Percentiles rank a stretch among this genome's conserved stretches.
Evolutionary conservation across 169 alveolate genomes (phyloP).

Genomic region (Theileria equi): DNA sequence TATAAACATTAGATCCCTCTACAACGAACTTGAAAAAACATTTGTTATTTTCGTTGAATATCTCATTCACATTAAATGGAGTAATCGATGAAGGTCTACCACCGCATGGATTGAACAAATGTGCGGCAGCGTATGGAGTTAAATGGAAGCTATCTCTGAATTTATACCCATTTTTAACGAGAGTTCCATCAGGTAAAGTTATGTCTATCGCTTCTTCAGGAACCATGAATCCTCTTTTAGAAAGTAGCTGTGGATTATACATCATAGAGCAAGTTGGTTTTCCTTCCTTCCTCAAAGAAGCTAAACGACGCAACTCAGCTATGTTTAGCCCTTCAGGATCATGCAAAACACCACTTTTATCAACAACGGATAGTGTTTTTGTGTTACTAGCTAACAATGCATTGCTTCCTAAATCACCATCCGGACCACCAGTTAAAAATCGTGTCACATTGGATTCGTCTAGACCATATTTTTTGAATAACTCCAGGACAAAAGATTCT

Average conservation of each 20-base stretch:
- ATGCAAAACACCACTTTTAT: constrained; percentile 82
- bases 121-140: constrained; percentile 66
- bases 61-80: constrained; percentile 70
- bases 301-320: constrained; percentile 73
- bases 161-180: constrained; percentile 72
- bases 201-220: constrained; percentile 71
- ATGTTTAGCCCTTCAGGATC: constrained; percentile 81
- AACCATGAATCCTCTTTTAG: constrained; percentile 73
- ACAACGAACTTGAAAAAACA: constrained; percentile 75
- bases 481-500: constrained; percentile 63
- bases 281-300: constrained; percentile 56
- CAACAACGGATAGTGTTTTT: constrained; percentile 79
- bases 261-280: constrained; percentile 63
- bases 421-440: constrained; percentile 86
- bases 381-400: constrained; percentile 78
- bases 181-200: constrained; percentile 75
- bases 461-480: constrained; percentile 64
- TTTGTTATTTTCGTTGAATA: constrained; percentile 66
- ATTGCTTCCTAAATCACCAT: constrained; percentile 86
- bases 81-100: constrained; percentile 84
- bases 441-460: constrained; percentile 76
- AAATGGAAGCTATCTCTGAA: constrained; percentile 76
- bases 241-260: constrained; percentile 64
- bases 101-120: constrained; percentile 86
- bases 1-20: constrained; percentile 84